These are phyloP conservation scores for Pseudogymnoascus sp. DNA, from an alignment of 2,329 filamentous ascomycete species.

Conservation along the genomic window DNA sequence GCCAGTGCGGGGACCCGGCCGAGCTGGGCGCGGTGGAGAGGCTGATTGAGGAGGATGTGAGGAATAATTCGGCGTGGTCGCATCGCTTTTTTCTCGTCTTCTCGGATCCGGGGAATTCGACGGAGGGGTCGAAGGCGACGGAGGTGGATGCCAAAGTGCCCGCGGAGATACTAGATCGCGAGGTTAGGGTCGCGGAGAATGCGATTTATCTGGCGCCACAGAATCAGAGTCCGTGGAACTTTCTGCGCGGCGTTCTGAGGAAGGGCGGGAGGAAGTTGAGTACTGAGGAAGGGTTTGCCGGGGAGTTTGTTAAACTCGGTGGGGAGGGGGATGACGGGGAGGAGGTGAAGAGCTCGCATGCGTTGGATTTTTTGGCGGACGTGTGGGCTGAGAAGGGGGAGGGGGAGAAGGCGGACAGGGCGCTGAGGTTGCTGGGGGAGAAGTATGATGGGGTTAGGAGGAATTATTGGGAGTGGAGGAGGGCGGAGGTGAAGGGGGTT, in stretches of 20 bases:
- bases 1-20: slow-evolving; percentile 38
- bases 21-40: slow-evolving; percentile 64
- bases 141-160: slow-evolving; percentile 49
- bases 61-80: slow-evolving; percentile 97
- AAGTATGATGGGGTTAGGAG: slow-evolving; percentile 87
- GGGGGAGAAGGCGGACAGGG: slow-evolving; percentile 55
- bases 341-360: slow-evolving; percentile 53
- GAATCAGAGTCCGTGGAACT: slow-evolving; percentile 93
- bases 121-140: slow-evolving; percentile 39
- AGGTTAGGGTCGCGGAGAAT: slow-evolving; percentile 64
- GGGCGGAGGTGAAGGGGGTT: neutral
- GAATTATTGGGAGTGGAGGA: slow-evolving; percentile 85
- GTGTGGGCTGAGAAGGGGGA: slow-evolving; percentile 47
- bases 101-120: slow-evolving; percentile 45
- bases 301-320: slow-evolving; percentile 42
- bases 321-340: slow-evolving; percentile 33
- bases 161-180: slow-evolving; percentile 57
- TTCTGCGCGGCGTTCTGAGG: slow-evolving; percentile 66
- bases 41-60: slow-evolving; percentile 70
- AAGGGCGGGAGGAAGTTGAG: slow-evolving; percentile 50
- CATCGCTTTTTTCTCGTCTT: slow-evolving; percentile 95
- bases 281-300: slow-evolving; percentile 39
- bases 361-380: slow-evolving; percentile 64
- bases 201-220: slow-evolving; percentile 76
- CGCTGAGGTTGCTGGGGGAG: slow-evolving; percentile 63